Evolutionary conservation across 2,329 filamentous ascomycete species (phyloP).

Genomic region (Calonectria hongkongensis): DNA sequence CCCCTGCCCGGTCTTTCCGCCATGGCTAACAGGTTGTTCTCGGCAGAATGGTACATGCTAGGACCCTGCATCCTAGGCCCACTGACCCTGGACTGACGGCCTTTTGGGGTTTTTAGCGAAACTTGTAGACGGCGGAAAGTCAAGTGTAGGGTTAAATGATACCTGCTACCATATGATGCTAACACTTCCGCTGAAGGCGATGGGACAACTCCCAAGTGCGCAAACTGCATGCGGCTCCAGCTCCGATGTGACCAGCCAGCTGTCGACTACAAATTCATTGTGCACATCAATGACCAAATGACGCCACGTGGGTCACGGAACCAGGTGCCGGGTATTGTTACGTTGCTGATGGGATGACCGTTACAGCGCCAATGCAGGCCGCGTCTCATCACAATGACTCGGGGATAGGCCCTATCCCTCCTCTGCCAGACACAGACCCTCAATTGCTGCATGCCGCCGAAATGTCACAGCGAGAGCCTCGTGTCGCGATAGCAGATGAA

Average conservation of each 20-base stretch:
- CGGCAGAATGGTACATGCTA: slow-evolving; percentile 11
- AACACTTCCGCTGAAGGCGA: neutral
- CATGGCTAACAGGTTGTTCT: neutral
- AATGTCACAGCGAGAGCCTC: neutral
- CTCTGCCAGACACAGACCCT: neutral
- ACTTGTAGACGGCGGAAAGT: neutral
- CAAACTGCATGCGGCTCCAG: neutral
- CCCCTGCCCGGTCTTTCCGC: neutral
- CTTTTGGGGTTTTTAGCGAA: neutral
- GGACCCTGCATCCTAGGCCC: neutral
- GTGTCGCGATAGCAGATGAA: neutral
- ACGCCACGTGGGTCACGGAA: neutral
- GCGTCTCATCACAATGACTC: neutral
- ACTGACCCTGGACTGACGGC: neutral
- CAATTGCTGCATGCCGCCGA: neutral
- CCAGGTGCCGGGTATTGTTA: neutral
- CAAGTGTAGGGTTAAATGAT: neutral
- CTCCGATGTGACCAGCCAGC: slow-evolving; percentile 4
- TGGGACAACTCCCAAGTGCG: slow-evolving; percentile 5
- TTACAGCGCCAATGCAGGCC: neutral
- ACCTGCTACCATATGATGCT: neutral
- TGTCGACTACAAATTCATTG: slow-evolving; percentile 3
- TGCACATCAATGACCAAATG: neutral
- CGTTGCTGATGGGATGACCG: neutral
- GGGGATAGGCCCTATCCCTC: neutral